These are phyloP conservation scores for Apiospora aurea DNA, from an alignment of 2,329 filamentous ascomycete genomes.

Conservation along the genomic window DNA sequence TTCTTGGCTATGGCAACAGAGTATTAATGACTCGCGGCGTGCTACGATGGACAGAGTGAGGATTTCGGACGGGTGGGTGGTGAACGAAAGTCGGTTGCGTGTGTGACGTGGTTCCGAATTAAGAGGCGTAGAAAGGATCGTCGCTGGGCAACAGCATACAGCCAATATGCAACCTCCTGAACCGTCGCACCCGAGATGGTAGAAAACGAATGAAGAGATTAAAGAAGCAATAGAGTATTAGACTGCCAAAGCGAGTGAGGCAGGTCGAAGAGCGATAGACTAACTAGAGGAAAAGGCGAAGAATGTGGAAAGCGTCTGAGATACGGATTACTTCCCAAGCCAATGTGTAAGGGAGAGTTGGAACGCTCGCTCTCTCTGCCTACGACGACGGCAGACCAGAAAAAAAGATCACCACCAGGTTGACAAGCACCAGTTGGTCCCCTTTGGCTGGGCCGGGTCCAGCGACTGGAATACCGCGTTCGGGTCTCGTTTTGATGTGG, in stretches of 20 bases:
- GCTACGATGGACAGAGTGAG: background rate
- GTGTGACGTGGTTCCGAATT: slow-evolving; percentile 22
- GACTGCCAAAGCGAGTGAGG: slow-evolving; percentile 68
- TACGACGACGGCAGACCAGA: slow-evolving; percentile 23
- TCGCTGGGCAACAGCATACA: slow-evolving; percentile 25
- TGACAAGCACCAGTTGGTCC: slow-evolving; percentile 10
- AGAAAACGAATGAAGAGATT: slow-evolving; percentile 31
- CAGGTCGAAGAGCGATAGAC: slow-evolving; percentile 38
- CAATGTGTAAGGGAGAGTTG: slow-evolving; percentile 15
- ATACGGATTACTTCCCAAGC: slow-evolving; percentile 15
- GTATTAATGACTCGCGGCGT: slow-evolving; percentile 11
- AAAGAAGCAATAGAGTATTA: slow-evolving; percentile 44
- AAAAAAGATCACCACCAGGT: slow-evolving; percentile 27
- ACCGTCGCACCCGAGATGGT: slow-evolving; percentile 30
- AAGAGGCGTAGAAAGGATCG: slow-evolving; percentile 20
- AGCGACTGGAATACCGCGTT: slow-evolving; percentile 9
- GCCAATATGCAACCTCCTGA: slow-evolving; percentile 19
- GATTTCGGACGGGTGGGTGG: background rate
- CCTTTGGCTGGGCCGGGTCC: slow-evolving; percentile 4
- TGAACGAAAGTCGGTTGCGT: slow-evolving; percentile 18
- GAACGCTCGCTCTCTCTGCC: slow-evolving; percentile 14
- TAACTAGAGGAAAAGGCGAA: slow-evolving; percentile 34
- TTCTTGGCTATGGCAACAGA: background rate
- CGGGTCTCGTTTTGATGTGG: slow-evolving; percentile 5
- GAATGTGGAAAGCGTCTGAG: slow-evolving; percentile 28